phyloP scores from a whole-genome alignment of 2,329 filamentous ascomycete species.

The Pleomassaria siparia region DNA sequence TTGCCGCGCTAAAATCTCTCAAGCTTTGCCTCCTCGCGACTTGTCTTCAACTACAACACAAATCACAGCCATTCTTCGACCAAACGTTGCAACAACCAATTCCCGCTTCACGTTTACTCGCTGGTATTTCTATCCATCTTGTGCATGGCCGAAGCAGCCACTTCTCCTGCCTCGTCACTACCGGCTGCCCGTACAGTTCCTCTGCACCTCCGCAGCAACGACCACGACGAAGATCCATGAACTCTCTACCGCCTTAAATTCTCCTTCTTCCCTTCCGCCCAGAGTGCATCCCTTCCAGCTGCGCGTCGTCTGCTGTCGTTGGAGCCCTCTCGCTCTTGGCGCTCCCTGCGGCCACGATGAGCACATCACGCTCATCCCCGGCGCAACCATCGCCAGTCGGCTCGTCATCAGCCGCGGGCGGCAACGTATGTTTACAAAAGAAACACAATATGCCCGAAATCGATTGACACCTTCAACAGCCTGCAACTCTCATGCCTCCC shows the following conservation, averaged over 20 bases:
- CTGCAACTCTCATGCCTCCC: conserved; percentile 12
- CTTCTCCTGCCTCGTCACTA: conserved; percentile 10
- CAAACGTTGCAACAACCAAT: conserved; percentile 5
- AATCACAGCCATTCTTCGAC: neutral
- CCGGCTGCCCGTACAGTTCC: conserved; percentile 16
- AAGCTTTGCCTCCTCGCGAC: conserved; percentile 16
- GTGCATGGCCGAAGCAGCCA: conserved; percentile 31
- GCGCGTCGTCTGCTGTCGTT: conserved; percentile 12
- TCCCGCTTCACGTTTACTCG: conserved; percentile 15
- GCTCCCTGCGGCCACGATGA: conserved; percentile 18
- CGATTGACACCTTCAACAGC: conserved; percentile 19
- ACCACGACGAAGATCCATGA: conserved; percentile 35
- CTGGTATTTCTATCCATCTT: conserved; percentile 12
- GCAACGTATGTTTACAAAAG: conserved; percentile 17
- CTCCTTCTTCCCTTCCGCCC: conserved; percentile 25
- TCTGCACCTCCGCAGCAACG: conserved; percentile 13
- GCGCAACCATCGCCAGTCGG: conserved; percentile 20
- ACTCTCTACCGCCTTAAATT: conserved; percentile 21
- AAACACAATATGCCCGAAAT: neutral
- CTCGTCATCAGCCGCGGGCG: conserved; percentile 17
- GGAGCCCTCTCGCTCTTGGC: conserved; percentile 11
- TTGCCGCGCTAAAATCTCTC: conserved; percentile 13
- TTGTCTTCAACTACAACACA: conserved; percentile 20
- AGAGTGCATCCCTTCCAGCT: conserved; percentile 18
- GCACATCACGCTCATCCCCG: conserved; percentile 19